Percentiles rank a stretch among this genome's conserved stretches.
phyloP scores from a whole-genome alignment of 2,329 filamentous ascomycete genomes.

The Botrytis cinerea region DNA sequence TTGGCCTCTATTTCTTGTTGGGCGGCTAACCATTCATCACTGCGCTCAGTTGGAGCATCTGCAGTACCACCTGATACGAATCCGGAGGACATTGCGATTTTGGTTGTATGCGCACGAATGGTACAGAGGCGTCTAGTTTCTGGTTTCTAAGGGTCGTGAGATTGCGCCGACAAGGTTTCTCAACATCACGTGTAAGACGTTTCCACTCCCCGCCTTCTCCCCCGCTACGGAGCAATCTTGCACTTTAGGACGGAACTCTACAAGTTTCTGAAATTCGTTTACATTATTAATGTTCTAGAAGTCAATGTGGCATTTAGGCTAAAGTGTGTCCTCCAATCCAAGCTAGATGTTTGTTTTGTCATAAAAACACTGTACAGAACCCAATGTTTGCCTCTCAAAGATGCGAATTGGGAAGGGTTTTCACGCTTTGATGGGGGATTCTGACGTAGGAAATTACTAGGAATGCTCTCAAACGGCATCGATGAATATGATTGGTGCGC shows the following conservation, averaged over 20 bases:
- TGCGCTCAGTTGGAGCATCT: conserved; percentile 47
- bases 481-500: conserved; percentile 31
- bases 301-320: neutral
- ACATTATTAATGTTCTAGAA: neutral
- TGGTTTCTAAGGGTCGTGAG: neutral
- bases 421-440: neutral
- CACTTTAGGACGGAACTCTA: neutral
- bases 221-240: neutral
- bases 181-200: neutral
- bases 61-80: conserved; percentile 54
- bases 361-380: neutral
- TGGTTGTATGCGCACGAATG: conserved; percentile 16
- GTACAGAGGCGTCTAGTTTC: neutral
- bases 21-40: conserved; percentile 41
- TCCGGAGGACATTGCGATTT: conserved; percentile 47
- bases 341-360: neutral
- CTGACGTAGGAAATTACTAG: conserved; percentile 4
- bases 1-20: conserved; percentile 45
- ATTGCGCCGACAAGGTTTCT: neutral
- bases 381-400: neutral
- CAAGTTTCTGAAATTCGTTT: neutral
- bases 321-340: neutral
- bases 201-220: neutral
- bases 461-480: neutral
- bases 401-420: neutral